Evolutionary conservation across 495 filamentous ascomycete genomes (phyloP).

Genomic region (Lophiostoma macrostomum): DNA sequence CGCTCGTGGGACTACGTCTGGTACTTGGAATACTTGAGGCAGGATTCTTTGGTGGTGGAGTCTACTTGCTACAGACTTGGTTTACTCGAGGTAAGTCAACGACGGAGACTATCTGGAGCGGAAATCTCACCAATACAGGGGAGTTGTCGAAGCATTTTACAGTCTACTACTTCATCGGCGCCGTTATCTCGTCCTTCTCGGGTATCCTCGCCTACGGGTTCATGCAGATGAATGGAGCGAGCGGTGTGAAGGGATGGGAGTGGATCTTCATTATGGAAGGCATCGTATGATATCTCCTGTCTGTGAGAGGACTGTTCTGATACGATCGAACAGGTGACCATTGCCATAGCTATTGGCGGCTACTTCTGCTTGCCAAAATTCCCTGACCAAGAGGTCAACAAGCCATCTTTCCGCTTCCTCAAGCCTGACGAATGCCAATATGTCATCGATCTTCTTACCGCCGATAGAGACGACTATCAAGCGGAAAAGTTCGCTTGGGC

Average conservation of each 20-base stretch:
- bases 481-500: slow-evolving; percentile 8
- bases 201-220: slow-evolving; percentile 24
- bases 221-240: slow-evolving; percentile 10
- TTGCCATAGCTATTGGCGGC: slow-evolving; percentile 76
- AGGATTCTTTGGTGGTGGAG: slow-evolving; percentile 18
- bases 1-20: slow-evolving; percentile 11
- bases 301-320: not conserved
- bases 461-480: slow-evolving; percentile 2
- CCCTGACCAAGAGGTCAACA: slow-evolving; percentile 1
- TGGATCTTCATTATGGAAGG: slow-evolving; percentile 25
- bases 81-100: slow-evolving; percentile 7
- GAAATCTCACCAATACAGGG: not conserved
- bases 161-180: slow-evolving; percentile 26
- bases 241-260: slow-evolving; percentile 9
- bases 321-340: slow-evolving; percentile 46
- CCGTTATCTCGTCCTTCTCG: slow-evolving; percentile 8
- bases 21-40: slow-evolving; percentile 20
- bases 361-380: slow-evolving; percentile 70
- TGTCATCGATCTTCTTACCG: slow-evolving; percentile 5
- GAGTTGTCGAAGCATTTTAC: slow-evolving; percentile 37
- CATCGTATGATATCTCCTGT: slow-evolving; percentile 53
- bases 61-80: slow-evolving; percentile 16
- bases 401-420: slow-evolving; percentile 1
- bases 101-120: not conserved
- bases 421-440: not conserved